Percentiles rank a stretch among this genome's conserved stretches.
phyloP scores from a whole-genome alignment of 129 eudicot genomes.

The Tagetes erecta region DNA sequence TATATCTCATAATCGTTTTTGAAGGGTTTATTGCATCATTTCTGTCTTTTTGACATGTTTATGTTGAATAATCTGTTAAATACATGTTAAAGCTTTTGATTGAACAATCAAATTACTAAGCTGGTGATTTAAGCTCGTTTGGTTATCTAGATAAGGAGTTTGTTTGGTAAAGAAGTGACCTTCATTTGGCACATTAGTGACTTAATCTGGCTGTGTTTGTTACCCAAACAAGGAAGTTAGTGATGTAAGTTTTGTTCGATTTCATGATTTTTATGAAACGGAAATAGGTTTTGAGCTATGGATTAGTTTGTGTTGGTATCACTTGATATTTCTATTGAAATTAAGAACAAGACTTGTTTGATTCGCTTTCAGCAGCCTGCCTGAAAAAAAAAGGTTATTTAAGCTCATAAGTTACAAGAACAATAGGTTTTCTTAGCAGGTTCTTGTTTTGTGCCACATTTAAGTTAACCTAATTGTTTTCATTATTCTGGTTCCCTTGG shows the following conservation, averaged over 20 bases:
- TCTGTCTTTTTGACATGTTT: neutral
- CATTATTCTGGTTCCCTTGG: slow-evolving; percentile 2
- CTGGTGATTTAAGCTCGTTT: slow-evolving; percentile 6
- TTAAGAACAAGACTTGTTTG: neutral
- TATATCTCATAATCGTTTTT: slow-evolving; percentile 16
- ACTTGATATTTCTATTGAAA: neutral
- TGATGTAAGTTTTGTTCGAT: slow-evolving; percentile 2
- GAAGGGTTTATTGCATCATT: slow-evolving; percentile 8
- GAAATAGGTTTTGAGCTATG: neutral
- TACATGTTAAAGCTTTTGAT: slow-evolving; percentile 3
- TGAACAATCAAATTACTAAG: neutral
- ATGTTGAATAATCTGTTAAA: neutral
- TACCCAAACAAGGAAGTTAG: neutral
- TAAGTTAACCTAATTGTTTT: neutral
- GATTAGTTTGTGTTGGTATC: slow-evolving; percentile 2
- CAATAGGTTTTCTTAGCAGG: neutral
- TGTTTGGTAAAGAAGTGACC: neutral
- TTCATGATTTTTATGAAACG: neutral
- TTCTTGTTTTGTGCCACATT: neutral
- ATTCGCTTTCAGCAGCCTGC: neutral
- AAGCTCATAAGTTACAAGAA: neutral
- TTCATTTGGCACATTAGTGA: neutral
- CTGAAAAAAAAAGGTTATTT: neutral
- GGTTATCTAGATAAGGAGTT: slow-evolving; percentile 1
- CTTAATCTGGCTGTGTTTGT: neutral